A percentile compares a stretch with the other conserved stretches of the same genome.
Evolutionary conservation across 2,329 filamentous ascomycete genomes (phyloP).

Genomic region (Sporothrix sp.): DNA sequence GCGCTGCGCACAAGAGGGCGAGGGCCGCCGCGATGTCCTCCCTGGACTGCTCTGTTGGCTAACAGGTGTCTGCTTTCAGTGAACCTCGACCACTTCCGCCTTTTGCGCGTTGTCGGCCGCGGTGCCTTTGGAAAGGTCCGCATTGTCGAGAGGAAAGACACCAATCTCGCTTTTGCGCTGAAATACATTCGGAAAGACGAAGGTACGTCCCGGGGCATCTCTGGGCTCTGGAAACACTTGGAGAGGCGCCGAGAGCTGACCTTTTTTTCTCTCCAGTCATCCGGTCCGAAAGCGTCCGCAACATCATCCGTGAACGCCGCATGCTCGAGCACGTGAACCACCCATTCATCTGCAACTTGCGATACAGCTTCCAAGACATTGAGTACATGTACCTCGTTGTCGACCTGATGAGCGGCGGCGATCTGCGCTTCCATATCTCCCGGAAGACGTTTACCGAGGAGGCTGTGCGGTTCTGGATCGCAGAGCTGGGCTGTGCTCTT

Average conservation of each 20-base stretch:
- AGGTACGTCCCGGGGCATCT: slow-evolving; percentile 44
- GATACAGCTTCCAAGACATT: slow-evolving; percentile 98
- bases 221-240: too few species aligned
- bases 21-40: too few species aligned
- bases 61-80: slow-evolving; percentile 42
- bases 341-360: slow-evolving; percentile 94
- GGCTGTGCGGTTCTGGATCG: slow-evolving; percentile 92
- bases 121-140: slow-evolving; percentile 98
- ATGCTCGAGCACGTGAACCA: slow-evolving; percentile 99
- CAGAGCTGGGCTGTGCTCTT: slow-evolving; percentile 84
- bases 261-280: slow-evolving; percentile 54
- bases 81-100: slow-evolving; percentile 93
- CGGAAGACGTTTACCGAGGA: slow-evolving; percentile 97
- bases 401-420: slow-evolving; percentile 95
- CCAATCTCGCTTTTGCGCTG: slow-evolving; percentile 82
- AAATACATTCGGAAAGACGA: slow-evolving; percentile 99
- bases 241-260: not conserved
- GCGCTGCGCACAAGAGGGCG: too few species aligned
- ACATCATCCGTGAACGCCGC: slow-evolving; percentile 92
- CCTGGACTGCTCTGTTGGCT: not conserved
- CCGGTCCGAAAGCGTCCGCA: slow-evolving; percentile 92
- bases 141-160: slow-evolving; percentile 97
- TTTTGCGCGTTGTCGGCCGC: slow-evolving; percentile 90
- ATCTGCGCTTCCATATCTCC: slow-evolving; percentile 94
- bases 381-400: slow-evolving; percentile 99